A percentile compares a stretch with the other conserved stretches of the same genome.
Evolutionary conservation across 164 flowering plant species (phyloP).

Genomic region (Magnolia officinalis): DNA sequence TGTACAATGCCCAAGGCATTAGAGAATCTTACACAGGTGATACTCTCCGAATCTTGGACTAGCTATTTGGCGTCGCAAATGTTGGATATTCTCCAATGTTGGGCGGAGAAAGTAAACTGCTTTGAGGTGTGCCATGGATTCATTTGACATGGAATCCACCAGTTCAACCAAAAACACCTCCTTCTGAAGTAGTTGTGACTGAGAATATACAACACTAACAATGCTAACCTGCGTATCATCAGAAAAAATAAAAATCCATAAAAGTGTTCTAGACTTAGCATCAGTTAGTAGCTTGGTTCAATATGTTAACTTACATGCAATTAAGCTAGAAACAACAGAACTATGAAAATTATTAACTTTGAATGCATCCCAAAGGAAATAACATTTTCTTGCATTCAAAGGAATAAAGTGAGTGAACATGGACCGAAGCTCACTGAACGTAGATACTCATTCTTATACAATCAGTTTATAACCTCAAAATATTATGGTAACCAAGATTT

Average conservation of each 20-base stretch:
- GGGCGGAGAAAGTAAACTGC: constrained; percentile 92
- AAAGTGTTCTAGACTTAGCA: too few relatives aligned
- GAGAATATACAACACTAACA: constrained; percentile 92
- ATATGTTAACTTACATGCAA: too few relatives aligned
- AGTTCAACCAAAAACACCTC: constrained; percentile 92
- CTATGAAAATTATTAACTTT: too few relatives aligned
- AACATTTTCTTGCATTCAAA: too few relatives aligned
- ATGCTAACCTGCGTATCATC: constrained; percentile 58
- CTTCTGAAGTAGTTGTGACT: constrained; percentile 86
- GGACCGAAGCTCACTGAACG: too few relatives aligned
- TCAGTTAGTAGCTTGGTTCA: too few relatives aligned
- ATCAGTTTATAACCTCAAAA: too few relatives aligned
- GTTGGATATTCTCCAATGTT: constrained; percentile 72
- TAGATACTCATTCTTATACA: too few relatives aligned
- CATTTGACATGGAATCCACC: constrained; percentile 73
- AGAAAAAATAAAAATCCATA: not conserved
- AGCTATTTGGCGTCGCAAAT: constrained; percentile 68
- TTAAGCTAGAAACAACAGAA: too few relatives aligned
- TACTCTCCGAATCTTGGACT: constrained; percentile 92
- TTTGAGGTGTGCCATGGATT: constrained; percentile 92
- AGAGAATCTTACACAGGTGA: constrained; percentile 66
- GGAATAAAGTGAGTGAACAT: too few relatives aligned
- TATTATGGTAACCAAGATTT: too few relatives aligned
- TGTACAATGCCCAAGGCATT: not conserved
- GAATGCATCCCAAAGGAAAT: too few relatives aligned